These are phyloP conservation scores for Curvularia lunata DNA, from an alignment of 2,329 filamentous ascomycete genomes.

Conservation along the genomic window DNA sequence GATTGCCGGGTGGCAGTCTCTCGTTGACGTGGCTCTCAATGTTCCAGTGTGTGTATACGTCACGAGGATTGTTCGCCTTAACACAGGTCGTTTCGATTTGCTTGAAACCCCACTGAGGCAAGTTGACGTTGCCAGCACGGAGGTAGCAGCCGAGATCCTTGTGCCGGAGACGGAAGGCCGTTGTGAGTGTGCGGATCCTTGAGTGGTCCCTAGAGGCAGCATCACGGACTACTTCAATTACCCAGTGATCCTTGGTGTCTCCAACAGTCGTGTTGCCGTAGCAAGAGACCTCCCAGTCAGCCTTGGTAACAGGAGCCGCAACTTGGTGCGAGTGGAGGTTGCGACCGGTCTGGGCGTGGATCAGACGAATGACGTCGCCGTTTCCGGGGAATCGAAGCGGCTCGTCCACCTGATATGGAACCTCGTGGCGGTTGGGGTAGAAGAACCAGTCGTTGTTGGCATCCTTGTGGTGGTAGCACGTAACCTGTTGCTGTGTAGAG, in stretches of 20 bases:
- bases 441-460: conserved; percentile 99
- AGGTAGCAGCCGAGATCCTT: conserved; percentile 87
- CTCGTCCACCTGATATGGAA: conserved; percentile 73
- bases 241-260: conserved; percentile 98
- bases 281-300: conserved; percentile 88
- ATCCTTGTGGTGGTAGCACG: conserved; percentile 99
- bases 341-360: conserved; percentile 93
- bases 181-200: conserved; percentile 88
- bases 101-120: conserved; percentile 99
- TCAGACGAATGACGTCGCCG: conserved; percentile 78
- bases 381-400: conserved; percentile 78
- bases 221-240: conserved; percentile 88
- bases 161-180: conserved; percentile 88
- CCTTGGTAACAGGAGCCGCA: conserved; percentile 85
- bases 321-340: conserved; percentile 96
- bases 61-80: conserved; percentile 89
- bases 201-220: conserved; percentile 84
- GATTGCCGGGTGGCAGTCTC: conserved; percentile 84
- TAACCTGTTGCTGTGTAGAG: conserved; percentile 93
- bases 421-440: conserved; percentile 84
- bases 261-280: conserved; percentile 96
- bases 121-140: conserved; percentile 90
- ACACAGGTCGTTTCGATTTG: conserved; percentile 97
- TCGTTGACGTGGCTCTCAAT: conserved; percentile 95
- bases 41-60: conserved; percentile 99